Evolutionary conservation across 2,329 filamentous ascomycete genomes (phyloP), one percentile per base, ranked within the genome.

Genomic region (Meredithiella fracta): DNA sequence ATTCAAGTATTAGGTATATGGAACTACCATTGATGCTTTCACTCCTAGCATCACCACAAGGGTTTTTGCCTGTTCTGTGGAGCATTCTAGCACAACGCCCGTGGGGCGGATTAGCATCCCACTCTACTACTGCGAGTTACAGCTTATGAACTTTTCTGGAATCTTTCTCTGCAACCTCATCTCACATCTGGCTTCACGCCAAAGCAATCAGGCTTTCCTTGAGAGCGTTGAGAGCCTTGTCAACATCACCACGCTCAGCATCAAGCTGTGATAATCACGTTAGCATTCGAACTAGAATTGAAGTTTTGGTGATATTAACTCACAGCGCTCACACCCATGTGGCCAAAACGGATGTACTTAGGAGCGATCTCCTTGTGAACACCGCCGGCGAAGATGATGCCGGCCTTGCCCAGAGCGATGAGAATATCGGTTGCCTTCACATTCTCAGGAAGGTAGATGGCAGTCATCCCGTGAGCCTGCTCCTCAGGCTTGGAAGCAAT

Each of bases 381-480:
- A 59, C 92, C 92, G 59, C 89, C 92, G 23, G 92, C 92, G 67
- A 97, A 97, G 59, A 98, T 80, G 42, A 98, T 86, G 29, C 89
- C 89, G 69, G 85, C 90, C 72, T 86, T 86, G 60, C 87, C 70
- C 60, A 98, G 73, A 66, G 81, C 89, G 11, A 92, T 90, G 54
- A 98, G 76, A 34, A 98, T 74, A 61, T 95, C 86, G 1, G 89
- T 78, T 29, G 85, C 83, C 63, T 83, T 82, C 54, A 97, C 72
- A 42, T 77, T 83, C 60, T 97, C 87, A 1, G 92, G 92, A 56
- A 98, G 77, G 70, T 92, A 96, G 62, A 98, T 92, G 58, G 92
- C 91, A 2, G 92, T 98, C 92, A 98, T 98, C 64, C 86, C 89
- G 68, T 94, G 91, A 44, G 92, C 89, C 72, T 97, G 91, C 69